Percentiles rank a stretch among this genome's conserved stretches.
phyloP scores from a whole-genome alignment of 257 asterid genomes.

The Vinca minor region DNA sequence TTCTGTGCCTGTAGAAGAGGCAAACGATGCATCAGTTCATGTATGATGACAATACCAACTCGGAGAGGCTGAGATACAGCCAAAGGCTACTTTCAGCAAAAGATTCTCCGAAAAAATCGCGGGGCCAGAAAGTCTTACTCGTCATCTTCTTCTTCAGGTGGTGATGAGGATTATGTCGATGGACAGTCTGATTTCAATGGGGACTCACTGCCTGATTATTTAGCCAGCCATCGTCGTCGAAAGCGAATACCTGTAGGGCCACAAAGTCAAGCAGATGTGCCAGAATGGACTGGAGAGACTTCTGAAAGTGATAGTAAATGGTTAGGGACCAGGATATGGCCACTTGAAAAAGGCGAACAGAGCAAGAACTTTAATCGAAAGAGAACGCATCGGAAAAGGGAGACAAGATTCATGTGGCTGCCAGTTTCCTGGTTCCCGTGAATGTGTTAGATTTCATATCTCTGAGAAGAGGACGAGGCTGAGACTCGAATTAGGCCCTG shows the following conservation, averaged over 20 bases:
- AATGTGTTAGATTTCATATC: slow-evolving; percentile 34
- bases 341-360: slow-evolving; percentile 23
- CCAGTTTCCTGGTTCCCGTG: slow-evolving; percentile 27
- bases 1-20: slow-evolving; percentile 46
- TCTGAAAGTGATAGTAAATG: slow-evolving; percentile 41
- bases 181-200: slow-evolving; percentile 3
- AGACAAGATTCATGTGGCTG: slow-evolving; percentile 39
- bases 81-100: slow-evolving; percentile 52
- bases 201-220: slow-evolving; percentile 3
- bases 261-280: slow-evolving; percentile 12
- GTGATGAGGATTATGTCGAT: slow-evolving; percentile 9
- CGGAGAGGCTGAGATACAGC: slow-evolving; percentile 63
- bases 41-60: slow-evolving; percentile 47
- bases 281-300: slow-evolving; percentile 19
- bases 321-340: slow-evolving; percentile 36
- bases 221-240: slow-evolving; percentile 2
- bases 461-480: slow-evolving; percentile 26
- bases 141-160: slow-evolving; percentile 13
- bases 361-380: slow-evolving; percentile 29
- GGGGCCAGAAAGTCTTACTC: not conserved
- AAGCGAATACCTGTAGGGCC: slow-evolving; percentile 13
- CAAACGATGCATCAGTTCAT: slow-evolving; percentile 81
- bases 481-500: slow-evolving; percentile 29
- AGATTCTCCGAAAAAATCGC: slow-evolving; percentile 32
- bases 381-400: slow-evolving; percentile 39